Base-by-base conservation (phyloP, 140 eudicot genomes). In the Erigeron philadelphicus region DNA sequence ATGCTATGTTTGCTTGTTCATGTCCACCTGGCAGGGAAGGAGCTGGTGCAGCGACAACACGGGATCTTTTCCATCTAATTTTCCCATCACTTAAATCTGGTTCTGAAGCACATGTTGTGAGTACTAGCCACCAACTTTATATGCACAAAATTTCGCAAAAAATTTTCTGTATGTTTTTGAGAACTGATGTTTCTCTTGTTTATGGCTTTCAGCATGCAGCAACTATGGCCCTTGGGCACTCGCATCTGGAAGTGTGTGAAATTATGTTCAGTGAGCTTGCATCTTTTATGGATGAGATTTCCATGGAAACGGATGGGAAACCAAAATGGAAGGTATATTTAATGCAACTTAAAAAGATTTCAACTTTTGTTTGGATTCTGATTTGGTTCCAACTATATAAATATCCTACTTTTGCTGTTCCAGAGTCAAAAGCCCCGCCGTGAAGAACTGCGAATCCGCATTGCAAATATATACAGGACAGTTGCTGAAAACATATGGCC, bases 391-490 rank as follows among this genome's bases (percentile, higher is more conserved):
- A 73, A 49, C 11, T 21, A n/a, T 60, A 54, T 40, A 11, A 11
- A 35, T 44, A 57, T 56, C 48, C 15, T 64, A 1, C 64, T 46
- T 58, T 9, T 66, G 65, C 72, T 67, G 63, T 54, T 67, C 69
- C 94, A 93, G 98, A 86, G 87, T 77, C 98, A 93, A 81, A 93
- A 85, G 78, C 89, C 95, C 67, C 96, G 98, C 40, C 98, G 98
- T 58, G 98, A 93, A 83, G 98, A 93, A 73, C 93, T 93, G 46
- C 96, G 96, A 13, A 75, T 87, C 81, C 98, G 93, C 64, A 81
- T 83, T 53, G 93, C 98, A 76, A 93, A 93, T 81, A 93, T 93
- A 68, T 89, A 93, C 58, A 85, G 98, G 64, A 79, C 95, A 2
- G 95, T 93, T 55, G 90, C 98, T 31, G 98, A 93, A 81, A 93